Conservation (phyloP, 176 grass and related monocot species). For the Avena eriantha region DNA sequence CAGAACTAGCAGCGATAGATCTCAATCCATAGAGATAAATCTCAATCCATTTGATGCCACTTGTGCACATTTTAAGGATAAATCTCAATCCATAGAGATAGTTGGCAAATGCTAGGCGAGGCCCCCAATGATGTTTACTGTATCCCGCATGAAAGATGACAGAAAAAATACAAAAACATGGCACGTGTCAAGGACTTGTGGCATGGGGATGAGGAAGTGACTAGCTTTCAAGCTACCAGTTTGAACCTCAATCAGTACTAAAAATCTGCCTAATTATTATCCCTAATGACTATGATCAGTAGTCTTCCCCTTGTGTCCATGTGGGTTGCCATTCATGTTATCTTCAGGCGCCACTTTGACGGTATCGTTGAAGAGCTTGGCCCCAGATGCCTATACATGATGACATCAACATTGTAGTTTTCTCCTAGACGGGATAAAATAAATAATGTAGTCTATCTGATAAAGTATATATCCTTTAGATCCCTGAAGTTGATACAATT, state of each 20-base stretch:
- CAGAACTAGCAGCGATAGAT: neutral
- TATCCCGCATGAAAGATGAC: constrained; percentile 42
- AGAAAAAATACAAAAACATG: constrained; percentile 28
- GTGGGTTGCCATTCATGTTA: constrained; percentile 6
- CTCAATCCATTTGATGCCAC: constrained; percentile 24
- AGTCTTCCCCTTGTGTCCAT: neutral
- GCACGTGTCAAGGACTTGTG: neutral
- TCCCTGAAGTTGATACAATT: neutral
- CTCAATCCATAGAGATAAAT: no score
- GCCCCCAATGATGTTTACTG: constrained; percentile 24
- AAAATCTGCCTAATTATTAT: neutral
- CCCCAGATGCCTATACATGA: neutral
- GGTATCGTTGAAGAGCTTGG: constrained; percentile 49
- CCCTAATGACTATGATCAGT: constrained; percentile 22
- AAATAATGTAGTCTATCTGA: neutral
- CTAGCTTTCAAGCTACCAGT: constrained; percentile 38
- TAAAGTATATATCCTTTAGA: neutral
- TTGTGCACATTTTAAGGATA: constrained; percentile 36
- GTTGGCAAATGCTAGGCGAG: constrained; percentile 31
- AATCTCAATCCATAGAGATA: constrained; percentile 3
- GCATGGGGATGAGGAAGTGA: constrained; percentile 27
- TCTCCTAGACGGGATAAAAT: neutral
- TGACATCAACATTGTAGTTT: constrained; percentile 15
- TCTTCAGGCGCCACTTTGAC: constrained; percentile 35
- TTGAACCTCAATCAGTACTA: constrained; percentile 24